Conservation (phyloP, 2,329 filamentous ascomycete species). For the Fusarium sarcochroum region DNA sequence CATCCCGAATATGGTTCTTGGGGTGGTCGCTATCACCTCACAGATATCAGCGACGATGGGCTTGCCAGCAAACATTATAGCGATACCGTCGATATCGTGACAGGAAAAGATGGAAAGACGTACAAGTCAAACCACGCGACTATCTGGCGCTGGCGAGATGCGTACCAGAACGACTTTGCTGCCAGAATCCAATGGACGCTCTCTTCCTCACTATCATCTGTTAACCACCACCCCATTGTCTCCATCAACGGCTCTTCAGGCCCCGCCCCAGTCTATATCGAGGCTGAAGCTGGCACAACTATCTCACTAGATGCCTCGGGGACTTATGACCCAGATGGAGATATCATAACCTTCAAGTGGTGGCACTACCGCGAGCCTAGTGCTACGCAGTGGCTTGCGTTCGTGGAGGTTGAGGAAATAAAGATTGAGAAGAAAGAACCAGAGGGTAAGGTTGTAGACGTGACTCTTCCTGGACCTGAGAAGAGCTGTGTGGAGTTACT, state of each 20-base stretch:
- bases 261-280: slow-evolving; percentile 54
- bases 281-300: slow-evolving; percentile 56
- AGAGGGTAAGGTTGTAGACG: slow-evolving; percentile 49
- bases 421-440: slow-evolving; percentile 39
- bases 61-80: slow-evolving; percentile 46
- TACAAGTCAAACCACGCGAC: slow-evolving; percentile 52
- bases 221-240: slow-evolving; percentile 63
- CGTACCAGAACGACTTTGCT: slow-evolving; percentile 60
- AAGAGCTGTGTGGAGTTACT: slow-evolving; percentile 54
- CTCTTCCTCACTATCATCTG: slow-evolving; percentile 46
- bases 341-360: slow-evolving; percentile 62
- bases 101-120: slow-evolving; percentile 47
- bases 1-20: slow-evolving; percentile 63
- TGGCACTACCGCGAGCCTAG: slow-evolving; percentile 61
- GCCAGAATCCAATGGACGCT: slow-evolving; percentile 59
- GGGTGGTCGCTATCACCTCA: slow-evolving; percentile 62
- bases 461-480: slow-evolving; percentile 57
- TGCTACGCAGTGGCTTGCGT: slow-evolving; percentile 58
- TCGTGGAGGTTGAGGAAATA: slow-evolving; percentile 54
- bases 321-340: slow-evolving; percentile 62
- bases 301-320: slow-evolving; percentile 60
- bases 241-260: slow-evolving; percentile 58
- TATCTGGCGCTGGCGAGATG: slow-evolving; percentile 60
- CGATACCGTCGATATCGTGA: slow-evolving; percentile 49
- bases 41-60: slow-evolving; percentile 48